phyloP scores from a whole-genome alignment of 306 rosid species.

The Quercus cerris region DNA sequence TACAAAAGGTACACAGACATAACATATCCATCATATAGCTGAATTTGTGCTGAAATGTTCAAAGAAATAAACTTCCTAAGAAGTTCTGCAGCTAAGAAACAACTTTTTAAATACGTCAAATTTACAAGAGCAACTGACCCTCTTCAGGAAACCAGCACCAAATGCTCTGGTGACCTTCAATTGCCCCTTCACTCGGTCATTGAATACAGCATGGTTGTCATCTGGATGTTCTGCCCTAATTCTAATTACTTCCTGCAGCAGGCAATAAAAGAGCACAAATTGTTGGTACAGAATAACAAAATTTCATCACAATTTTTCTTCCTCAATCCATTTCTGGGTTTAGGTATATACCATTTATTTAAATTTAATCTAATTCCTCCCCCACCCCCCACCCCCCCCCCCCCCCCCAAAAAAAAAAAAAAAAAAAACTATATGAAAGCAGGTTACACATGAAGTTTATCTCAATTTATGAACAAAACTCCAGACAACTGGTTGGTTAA shows the following conservation, averaged over 20 bases:
- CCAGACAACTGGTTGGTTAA: not conserved
- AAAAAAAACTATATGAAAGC: not conserved
- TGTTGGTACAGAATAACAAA: not conserved
- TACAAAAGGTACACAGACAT: not conserved
- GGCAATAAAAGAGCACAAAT: constrained; percentile 16
- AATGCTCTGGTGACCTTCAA: constrained; percentile 70
- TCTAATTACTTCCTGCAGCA: constrained; percentile 54
- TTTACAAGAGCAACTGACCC: constrained; percentile 52
- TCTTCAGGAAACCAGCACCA: constrained; percentile 71
- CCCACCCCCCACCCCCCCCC: too few species aligned
- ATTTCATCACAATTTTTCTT: not conserved
- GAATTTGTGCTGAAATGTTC: not conserved
- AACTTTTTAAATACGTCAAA: constrained; percentile 29
- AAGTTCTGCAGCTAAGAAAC: not conserved
- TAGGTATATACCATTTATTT: not conserved
- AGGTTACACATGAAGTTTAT: not conserved
- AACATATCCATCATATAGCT: not conserved
- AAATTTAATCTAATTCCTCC: not conserved
- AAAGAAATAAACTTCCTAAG: not conserved
- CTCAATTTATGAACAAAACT: constrained; percentile 1
- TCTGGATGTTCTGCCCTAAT: constrained; percentile 58
- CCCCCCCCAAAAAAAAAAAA: too few species aligned
- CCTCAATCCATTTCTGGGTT: not conserved
- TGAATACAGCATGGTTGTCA: constrained; percentile 49
- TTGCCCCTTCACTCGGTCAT: constrained; percentile 68